These are phyloP conservation scores for Mediolabrus comicus DNA, from an alignment of 108 stramenopile genomes.

Conservation along the genomic window DNA sequence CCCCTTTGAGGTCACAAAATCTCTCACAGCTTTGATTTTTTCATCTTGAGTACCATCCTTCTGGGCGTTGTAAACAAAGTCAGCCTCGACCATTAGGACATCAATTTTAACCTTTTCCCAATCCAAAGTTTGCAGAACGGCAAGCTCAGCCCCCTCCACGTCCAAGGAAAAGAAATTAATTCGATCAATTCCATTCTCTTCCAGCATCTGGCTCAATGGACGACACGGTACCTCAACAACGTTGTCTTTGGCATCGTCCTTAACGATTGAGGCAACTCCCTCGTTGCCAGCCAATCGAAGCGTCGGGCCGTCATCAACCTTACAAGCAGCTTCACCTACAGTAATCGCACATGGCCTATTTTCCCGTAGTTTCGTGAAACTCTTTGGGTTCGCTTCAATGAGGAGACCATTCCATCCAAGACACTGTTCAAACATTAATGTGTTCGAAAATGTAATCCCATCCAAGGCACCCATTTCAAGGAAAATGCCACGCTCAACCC, in stretches of 20 bases:
- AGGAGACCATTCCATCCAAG: conserved; percentile 10
- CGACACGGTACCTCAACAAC: conserved; percentile 59
- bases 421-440: conserved; percentile 10
- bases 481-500: background rate
- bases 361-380: background rate
- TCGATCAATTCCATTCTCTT: conserved; percentile 18
- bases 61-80: conserved; percentile 1
- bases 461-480: conserved; percentile 12
- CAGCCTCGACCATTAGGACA: conserved; percentile 57
- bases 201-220: conserved; percentile 38
- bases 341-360: conserved; percentile 1
- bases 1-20: background rate
- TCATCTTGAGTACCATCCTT: background rate
- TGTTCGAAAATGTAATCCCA: background rate
- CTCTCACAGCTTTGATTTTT: conserved; percentile 3
- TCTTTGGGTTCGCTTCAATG: conserved; percentile 9
- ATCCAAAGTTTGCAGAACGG: conserved; percentile 58
- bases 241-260: conserved; percentile 21
- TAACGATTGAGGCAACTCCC: conserved; percentile 21
- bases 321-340: background rate
- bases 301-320: background rate
- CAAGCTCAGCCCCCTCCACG: conserved; percentile 64
- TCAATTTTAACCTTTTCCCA: conserved; percentile 47
- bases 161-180: conserved; percentile 64
- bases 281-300: conserved; percentile 3